Base-by-base conservation (phyloP, 1,284 basidiomycete genomes). In the Bjerkandera adusta region DNA sequence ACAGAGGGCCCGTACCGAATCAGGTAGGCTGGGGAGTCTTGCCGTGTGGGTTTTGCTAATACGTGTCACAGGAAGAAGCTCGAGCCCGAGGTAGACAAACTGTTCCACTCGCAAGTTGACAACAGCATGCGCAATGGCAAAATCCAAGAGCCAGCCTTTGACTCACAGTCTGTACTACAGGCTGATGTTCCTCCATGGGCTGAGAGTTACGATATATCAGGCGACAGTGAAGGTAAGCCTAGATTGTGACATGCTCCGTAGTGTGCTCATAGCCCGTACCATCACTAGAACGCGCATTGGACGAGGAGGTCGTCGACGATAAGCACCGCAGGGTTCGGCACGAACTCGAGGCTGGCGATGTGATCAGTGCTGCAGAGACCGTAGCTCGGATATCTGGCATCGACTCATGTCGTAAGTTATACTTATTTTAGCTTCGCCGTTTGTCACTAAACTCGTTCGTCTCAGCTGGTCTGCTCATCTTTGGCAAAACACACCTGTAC, bases 311-410 rank as follows among this genome's bases (percentile, higher is more conserved):
- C 27, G 67, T 75, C 1, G 88, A 92, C 36, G 89, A 90, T 61
- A 90, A 89, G 51, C 81, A 87, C 58, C 72, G 88, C 45, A 70
- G 87, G 61, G 76, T 90, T 27, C 73, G 92, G 62, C 85, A 96
- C 70, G 84, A 92, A 63, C 75, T 97, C 18, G 89, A 95, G 59
- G 81, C 87, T 11, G 91, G 91, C 3, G 95, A 98, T 62, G 77
- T 92, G 2, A 92, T 97, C 32, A 91, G 96, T 57, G 90, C 89
- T n/a, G 87, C 92, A 1, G 78, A 77, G 50, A 95, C 92, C 18
- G 89, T 94, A 38, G 87, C 89, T 6, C 79, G 91, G 12, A 83
- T 95, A 43, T 83, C 83, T 24, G 92, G 92, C 0, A 89, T 95
- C 1, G 92, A 95, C 63, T 89, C 89, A 20, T 90, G 83, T 56